Conservation (phyloP, 495 filamentous ascomycete genomes). For the Halenospora varia region DNA sequence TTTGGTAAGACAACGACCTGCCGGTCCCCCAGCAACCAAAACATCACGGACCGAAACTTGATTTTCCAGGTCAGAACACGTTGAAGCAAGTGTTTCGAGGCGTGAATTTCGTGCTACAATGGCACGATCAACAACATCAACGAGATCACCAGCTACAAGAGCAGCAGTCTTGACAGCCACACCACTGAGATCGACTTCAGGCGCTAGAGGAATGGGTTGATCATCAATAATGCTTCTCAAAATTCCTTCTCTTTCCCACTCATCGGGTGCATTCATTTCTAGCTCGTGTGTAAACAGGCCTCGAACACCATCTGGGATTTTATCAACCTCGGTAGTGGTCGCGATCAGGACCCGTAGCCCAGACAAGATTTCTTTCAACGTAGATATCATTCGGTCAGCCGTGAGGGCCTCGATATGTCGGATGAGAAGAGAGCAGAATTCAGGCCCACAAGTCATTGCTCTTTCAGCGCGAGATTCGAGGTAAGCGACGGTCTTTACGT, state of each 20-base stretch:
- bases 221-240: conserved; percentile 72
- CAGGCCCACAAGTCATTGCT: conserved; percentile 80
- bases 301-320: conserved; percentile 83
- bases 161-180: conserved; percentile 95
- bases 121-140: conserved; percentile 91
- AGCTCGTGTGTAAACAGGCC: conserved; percentile 94
- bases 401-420: conserved; percentile 87
- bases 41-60: conserved; percentile 72
- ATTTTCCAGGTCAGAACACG: conserved; percentile 33
- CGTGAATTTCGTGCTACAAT: conserved; percentile 68
- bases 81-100: conserved; percentile 60
- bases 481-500: conserved; percentile 90
- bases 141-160: conserved; percentile 87
- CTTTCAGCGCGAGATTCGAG: conserved; percentile 83
- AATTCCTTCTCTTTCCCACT: conserved; percentile 86
- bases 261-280: conserved; percentile 89
- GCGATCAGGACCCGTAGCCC: conserved; percentile 78
- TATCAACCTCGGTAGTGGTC: conserved; percentile 91
- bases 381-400: conserved; percentile 80
- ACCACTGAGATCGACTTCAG: conserved; percentile 74
- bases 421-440: conserved; percentile 78
- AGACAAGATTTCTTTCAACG: conserved; percentile 72
- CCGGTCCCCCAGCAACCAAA: conserved; percentile 81
- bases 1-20: conserved; percentile 72
- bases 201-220: conserved; percentile 63